Conservation (phyloP, 1,284 basidiomycete species). For the Cystobasidium pallidum region DNA sequence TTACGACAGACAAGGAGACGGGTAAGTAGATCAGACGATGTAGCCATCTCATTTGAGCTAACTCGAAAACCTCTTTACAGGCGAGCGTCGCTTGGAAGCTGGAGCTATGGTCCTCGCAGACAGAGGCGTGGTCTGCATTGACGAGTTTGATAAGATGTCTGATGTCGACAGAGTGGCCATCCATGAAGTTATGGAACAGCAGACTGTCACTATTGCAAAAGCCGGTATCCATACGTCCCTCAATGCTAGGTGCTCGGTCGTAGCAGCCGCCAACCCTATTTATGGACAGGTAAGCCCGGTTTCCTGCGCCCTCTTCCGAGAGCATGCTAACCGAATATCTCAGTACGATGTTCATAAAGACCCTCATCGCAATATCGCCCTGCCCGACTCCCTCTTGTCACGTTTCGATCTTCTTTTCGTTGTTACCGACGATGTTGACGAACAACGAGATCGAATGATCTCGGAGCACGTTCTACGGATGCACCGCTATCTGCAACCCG, state of each 20-base stretch:
- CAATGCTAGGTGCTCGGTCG: constrained; percentile 95
- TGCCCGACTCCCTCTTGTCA: constrained; percentile 95
- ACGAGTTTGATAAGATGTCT: constrained; percentile 99
- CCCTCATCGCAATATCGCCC: constrained; percentile 96
- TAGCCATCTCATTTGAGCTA: background rate
- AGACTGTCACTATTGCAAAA: constrained; percentile 97
- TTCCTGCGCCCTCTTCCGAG: constrained; percentile 33
- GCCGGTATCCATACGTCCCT: constrained; percentile 98
- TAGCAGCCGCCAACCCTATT: constrained; percentile 98
- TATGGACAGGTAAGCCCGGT: constrained; percentile 74
- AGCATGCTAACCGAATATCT: background rate
- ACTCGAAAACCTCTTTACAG: constrained; percentile 57
- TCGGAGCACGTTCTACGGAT: constrained; percentile 97
- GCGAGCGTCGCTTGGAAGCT: constrained; percentile 92
- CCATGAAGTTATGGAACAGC: constrained; percentile 99
- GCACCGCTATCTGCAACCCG: constrained; percentile 95
- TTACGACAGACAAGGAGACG: constrained; percentile 97
- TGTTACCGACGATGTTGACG: constrained; percentile 97
- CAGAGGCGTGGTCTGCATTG: constrained; percentile 97
- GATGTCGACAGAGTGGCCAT: constrained; percentile 99
- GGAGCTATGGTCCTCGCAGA: constrained; percentile 99
- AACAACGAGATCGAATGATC: constrained; percentile 88
- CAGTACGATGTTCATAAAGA: constrained; percentile 99
- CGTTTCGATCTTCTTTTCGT: constrained; percentile 99
- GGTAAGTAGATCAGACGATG: constrained; percentile 53